Evolutionary conservation across 371 early-diverging fungal species (phyloP), one percentile per base, ranked within the genome.

Genomic region (Mortierella sp.): DNA sequence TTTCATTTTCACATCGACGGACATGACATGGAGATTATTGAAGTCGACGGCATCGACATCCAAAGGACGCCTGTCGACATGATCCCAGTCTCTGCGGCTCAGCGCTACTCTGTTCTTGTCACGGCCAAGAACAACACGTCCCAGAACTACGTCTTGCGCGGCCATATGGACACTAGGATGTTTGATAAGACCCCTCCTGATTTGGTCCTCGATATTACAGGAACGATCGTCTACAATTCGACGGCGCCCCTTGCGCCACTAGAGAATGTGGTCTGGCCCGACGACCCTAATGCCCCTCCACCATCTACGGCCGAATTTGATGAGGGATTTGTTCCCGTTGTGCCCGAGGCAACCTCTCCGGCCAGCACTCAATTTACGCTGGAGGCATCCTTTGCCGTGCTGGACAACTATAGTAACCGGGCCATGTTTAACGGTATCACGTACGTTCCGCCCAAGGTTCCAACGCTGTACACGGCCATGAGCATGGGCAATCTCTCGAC

Each of bases 361-460:
- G 80, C 85, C 34, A 84, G 84, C 56, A 71, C 79, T 46, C 82
- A 82, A 28, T 64, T 87, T 34, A 79, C 80, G 37, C 72, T 92
- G 69, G 83, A 84, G 26, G 87, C 87, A 55, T 75, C 80, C 57
- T 91, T 92, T 56, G 72, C 83, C 17, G 86, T 90, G 41, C 80
- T 83, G 41, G 85, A 85, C 34, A 93, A 94, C 61, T 89, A 90
- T 52, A 76, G 84, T 76, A 92, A 91, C 83, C 90, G 87, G 72
- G 92, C 92, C 55, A 82, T 87, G 24, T 93, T 94, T 85, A 94
- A 94, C 80, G 83, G 82, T 46, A 78, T 88, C n/a, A 84, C 91
- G 9, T 94, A 87, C 65, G 80, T 85, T 24, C 34, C 62, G 51
- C 92, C 92, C 56, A 81, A 81, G 55, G 85, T 87, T 6, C 93